Conservation (phyloP, 805 yeast species). For the Yarrowia deformans region DNA sequence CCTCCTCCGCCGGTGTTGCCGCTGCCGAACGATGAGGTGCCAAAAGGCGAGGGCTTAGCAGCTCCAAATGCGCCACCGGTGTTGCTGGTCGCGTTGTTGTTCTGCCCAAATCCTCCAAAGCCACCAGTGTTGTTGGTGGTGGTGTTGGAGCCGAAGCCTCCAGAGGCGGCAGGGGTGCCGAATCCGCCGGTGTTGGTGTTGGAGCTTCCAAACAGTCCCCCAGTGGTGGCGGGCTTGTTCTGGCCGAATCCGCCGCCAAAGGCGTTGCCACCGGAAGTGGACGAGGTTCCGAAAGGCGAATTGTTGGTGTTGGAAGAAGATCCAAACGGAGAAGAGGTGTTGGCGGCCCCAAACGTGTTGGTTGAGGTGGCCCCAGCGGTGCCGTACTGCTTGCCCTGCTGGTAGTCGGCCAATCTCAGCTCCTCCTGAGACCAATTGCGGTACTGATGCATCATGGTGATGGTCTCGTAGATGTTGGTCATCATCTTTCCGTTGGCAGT, state of each 20-base stretch:
- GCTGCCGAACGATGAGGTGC: slow-evolving; percentile 42
- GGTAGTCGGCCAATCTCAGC: slow-evolving; percentile 86
- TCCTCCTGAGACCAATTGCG: slow-evolving; percentile 80
- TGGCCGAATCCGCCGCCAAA: slow-evolving; percentile 43
- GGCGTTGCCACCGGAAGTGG: slow-evolving; percentile 27
- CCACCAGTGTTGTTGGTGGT: slow-evolving; percentile 41
- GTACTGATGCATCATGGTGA: slow-evolving; percentile 91
- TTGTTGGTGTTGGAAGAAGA: slow-evolving; percentile 39
- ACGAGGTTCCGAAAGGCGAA: slow-evolving; percentile 42
- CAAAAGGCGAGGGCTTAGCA: slow-evolving; percentile 47
- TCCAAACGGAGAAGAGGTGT: slow-evolving; percentile 45
- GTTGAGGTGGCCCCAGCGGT: slow-evolving; percentile 46
- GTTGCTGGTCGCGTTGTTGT: slow-evolving; percentile 42
- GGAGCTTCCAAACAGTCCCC: slow-evolving; percentile 44
- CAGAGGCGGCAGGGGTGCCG: slow-evolving; percentile 33
- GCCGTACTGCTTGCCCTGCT: slow-evolving; percentile 70
- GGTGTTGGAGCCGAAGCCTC: slow-evolving; percentile 41
- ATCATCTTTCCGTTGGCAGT: slow-evolving; percentile 46
- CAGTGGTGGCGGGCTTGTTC: slow-evolving; percentile 39
- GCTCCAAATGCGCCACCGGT: slow-evolving; percentile 40
- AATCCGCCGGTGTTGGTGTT: slow-evolving; percentile 38
- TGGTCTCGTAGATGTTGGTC: slow-evolving; percentile 69
- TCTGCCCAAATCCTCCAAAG: slow-evolving; percentile 42
- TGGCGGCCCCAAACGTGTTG: slow-evolving; percentile 44
- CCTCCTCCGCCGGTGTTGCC: slow-evolving; percentile 49